Base-by-base conservation (phyloP, 768 basidiomycete genomes). In the Pleurotus cornucopiae region DNA sequence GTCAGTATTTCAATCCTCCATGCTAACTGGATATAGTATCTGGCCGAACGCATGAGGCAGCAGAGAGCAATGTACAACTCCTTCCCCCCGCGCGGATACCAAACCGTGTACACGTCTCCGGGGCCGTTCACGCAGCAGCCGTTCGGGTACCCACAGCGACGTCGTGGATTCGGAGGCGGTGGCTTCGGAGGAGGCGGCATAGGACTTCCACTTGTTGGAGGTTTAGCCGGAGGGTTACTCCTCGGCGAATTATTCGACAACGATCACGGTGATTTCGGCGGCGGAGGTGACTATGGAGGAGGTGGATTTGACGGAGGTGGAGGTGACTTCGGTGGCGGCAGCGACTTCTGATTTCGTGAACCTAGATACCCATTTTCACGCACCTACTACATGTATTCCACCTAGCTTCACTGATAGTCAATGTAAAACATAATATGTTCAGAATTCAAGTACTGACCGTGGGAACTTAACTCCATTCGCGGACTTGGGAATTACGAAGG, bases 141-240 rank as follows among this genome's bases (percentile, higher is more conserved):
- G 64, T 61, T 55, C 61, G 30, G 30, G 30, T 60, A 46, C 51
- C 47, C n/a, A 54, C 58, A 60, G 55, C 48, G 64, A 59, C 45
- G 66, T 47, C 40, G 63, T 56, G 69, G 67, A 11, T 62, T 62
- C 5, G 66, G 70, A 11, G 70, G 70, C 20, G 67, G 74, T 69
- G 76, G 66, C 1, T 48, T 76, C 30, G 30, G 30, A 34, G 30
- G 30, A 4, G 30, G 30, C 11, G 30, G 30, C 30, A 34, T 34
- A 34, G 30, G 30, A 7, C 30, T 34, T 26, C 74, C 77, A 0
- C 58, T 81, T 13, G 59, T 76, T 16, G 80, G 77, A 2, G 77
- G 78, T 9, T 61, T 82, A 44, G 77, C 74, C 9, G 82, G 81
- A 2, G 82, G 80, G 4, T 60, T 83, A 30, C 61, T 83, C 6